Evolutionary conservation across 495 filamentous ascomycete species (phyloP), one percentile per base, ranked within the genome.

Genomic region (Umbilicaria muhlenbergii): DNA sequence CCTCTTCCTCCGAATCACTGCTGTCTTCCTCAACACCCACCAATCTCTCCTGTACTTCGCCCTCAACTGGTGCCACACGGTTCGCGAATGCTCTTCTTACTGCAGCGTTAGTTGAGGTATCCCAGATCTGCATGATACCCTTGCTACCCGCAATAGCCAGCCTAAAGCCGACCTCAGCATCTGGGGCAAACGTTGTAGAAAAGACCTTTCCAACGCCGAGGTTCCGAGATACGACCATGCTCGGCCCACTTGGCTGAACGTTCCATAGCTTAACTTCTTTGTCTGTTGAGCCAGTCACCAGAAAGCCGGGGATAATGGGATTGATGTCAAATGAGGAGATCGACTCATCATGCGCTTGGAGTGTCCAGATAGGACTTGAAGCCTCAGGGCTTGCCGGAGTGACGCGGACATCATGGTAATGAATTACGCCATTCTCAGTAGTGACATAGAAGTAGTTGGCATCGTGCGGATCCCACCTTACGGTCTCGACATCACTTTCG

Each of bases 181-280:
- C 92, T 0, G 91, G 87, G 8, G 81, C 92, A 53, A 95, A 99
- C 32, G 65, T 67, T 1, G 86, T 81, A 16, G 86, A 85, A 58
- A 99, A 99, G 35, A 99, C 80, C 67, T 86, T 93, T 37, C 91
- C 91, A 11, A 96, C 82, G 21, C 86, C 92, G 32, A 95, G 65
- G 62, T 96, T 83, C 28, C 91, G 78, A 7, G 83, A 82, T 5
- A 93, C 84, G 0, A 99, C 85, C 74, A 99, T 83, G 47, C 76
- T 80, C 3, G 88, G 89, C 46, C 64, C 65, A 34, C 70, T 66
- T n/a, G 81, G 55, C 47, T 78, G 72, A 43, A 94, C 75, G 57
- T 94, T 94, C 91, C 91, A 99, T 36, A 99, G 68, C 71, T 99
- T 99, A 37, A 96, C 86, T 17, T 79, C 78, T 70, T 85, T 89